A percentile compares a stretch with the other conserved stretches of the same genome.
Evolutionary conservation across 2,329 filamentous ascomycete genomes (phyloP).

Genomic region (Raffaelea ambrosiae): DNA sequence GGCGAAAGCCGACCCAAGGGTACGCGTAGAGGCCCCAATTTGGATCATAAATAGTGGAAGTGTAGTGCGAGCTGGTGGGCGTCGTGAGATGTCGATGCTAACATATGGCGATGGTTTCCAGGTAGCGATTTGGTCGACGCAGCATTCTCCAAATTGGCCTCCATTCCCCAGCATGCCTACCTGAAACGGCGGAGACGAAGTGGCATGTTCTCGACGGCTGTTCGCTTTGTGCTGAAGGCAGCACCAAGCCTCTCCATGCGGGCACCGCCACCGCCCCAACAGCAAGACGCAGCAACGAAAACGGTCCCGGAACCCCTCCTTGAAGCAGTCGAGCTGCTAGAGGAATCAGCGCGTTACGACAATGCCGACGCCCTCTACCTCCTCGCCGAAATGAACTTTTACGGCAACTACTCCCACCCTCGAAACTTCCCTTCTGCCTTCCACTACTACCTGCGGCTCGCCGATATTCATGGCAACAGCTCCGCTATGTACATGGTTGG

Average conservation of each 20-base stretch:
- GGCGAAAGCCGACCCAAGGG: neutral
- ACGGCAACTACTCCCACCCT: constrained; percentile 86
- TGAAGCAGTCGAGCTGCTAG: constrained; percentile 43
- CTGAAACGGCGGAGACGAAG: constrained; percentile 34
- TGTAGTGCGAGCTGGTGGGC: no score
- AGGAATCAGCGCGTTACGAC: constrained; percentile 39
- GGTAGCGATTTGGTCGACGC: constrained; percentile 46
- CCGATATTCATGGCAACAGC: constrained; percentile 69
- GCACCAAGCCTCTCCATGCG: constrained; percentile 41
- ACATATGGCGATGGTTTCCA: constrained; percentile 14
- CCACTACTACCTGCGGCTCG: constrained; percentile 69
- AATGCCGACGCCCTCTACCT: constrained; percentile 82
- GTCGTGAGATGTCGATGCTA: neutral
- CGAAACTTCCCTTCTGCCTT: constrained; percentile 74
- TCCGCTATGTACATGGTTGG: constrained; percentile 95
- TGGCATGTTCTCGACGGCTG: constrained; percentile 32
- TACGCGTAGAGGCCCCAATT: no score
- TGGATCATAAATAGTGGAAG: no score
- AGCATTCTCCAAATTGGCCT: constrained; percentile 40
- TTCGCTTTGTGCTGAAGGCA: constrained; percentile 37
- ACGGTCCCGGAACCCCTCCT: constrained; percentile 33
- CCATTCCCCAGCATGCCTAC: constrained; percentile 36
- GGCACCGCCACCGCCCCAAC: constrained; percentile 26
- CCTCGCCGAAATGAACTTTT: constrained; percentile 91
- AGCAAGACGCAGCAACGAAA: constrained; percentile 23